Conservation (phyloP, 2,329 filamentous ascomycete genomes). For the Spiromastix sp. region DNA sequence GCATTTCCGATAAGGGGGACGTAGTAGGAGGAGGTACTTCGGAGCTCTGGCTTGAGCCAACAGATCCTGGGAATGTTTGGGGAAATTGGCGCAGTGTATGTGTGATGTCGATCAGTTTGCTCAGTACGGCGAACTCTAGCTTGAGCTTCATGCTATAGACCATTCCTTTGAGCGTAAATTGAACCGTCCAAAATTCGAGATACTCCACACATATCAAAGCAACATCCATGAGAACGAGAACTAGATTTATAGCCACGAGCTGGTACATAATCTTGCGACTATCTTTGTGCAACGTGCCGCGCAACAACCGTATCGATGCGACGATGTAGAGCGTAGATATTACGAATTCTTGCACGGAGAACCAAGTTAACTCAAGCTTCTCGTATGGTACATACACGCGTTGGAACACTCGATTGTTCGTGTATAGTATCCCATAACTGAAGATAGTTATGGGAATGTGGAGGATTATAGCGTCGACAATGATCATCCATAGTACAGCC, state of each 20-base stretch:
- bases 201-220: conserved; percentile 27
- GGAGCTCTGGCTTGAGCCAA: too few relatives aligned
- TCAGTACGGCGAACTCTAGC: conserved; percentile 44
- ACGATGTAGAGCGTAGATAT: conserved; percentile 42
- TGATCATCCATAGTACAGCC: conserved; percentile 37
- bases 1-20: too few relatives aligned
- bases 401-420: conserved; percentile 16
- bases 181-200: conserved; percentile 23
- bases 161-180: conserved; percentile 25
- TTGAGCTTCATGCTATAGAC: conserved; percentile 31
- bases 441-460: conserved; percentile 38
- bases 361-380: conserved; percentile 46
- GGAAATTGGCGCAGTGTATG: too few relatives aligned
- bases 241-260: conserved; percentile 31
- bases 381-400: conserved; percentile 39
- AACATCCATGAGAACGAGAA: conserved; percentile 35
- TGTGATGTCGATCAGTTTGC: conserved; percentile 26
- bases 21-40: too few relatives aligned
- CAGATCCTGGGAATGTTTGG: too few relatives aligned
- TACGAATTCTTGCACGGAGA: conserved; percentile 46
- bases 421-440: conserved; percentile 28
- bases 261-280: conserved; percentile 25
- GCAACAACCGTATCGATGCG: conserved; percentile 33
- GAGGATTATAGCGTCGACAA: conserved; percentile 33
- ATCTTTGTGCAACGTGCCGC: conserved; percentile 7